Evolutionary conservation across 805 yeast species (phyloP).

Genomic region (Hemisphaericaspora nanyangensis): DNA sequence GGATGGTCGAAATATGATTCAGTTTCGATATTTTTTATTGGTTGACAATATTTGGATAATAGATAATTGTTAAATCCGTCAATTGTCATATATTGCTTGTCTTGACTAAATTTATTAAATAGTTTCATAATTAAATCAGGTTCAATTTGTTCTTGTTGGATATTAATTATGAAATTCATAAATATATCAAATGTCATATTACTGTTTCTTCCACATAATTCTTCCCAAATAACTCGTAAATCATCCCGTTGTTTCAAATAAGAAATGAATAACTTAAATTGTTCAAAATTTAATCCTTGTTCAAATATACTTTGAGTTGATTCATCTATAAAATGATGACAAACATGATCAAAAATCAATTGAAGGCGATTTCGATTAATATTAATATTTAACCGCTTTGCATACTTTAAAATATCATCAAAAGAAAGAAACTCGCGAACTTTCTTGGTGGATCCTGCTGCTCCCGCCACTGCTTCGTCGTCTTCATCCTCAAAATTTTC

Average conservation of each 20-base stretch:
- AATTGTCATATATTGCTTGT: slow-evolving; percentile 17
- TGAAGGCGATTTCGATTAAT: slow-evolving; percentile 52
- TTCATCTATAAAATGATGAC: slow-evolving; percentile 27
- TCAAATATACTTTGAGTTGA: slow-evolving; percentile 27
- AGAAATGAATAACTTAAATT: slow-evolving; percentile 73
- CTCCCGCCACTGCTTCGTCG: slow-evolving; percentile 6
- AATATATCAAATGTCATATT: slow-evolving; percentile 21
- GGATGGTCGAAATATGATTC: slow-evolving; percentile 44
- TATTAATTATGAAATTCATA: slow-evolving; percentile 36
- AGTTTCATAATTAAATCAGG: slow-evolving; percentile 23
- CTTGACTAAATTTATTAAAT: slow-evolving; percentile 23
- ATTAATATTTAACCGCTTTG: slow-evolving; percentile 68
- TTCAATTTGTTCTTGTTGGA: slow-evolving; percentile 45
- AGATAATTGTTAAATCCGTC: slow-evolving; percentile 36
- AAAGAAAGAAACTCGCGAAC: slow-evolving; percentile 44
- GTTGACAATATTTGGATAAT: slow-evolving; percentile 22
- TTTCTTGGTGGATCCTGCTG: slow-evolving; percentile 13
- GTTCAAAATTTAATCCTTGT: slow-evolving; percentile 55
- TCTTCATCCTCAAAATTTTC: neutral
- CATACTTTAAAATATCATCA: slow-evolving; percentile 62
- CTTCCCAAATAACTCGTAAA: slow-evolving; percentile 46
- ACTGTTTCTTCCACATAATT: slow-evolving; percentile 15
- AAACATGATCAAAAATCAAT: slow-evolving; percentile 38
- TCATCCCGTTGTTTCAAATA: slow-evolving; percentile 65
- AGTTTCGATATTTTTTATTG: slow-evolving; percentile 11